These are phyloP conservation scores for Halophytophthora polymorphica DNA, from an alignment of 352 stramenopile genomes.

Conservation along the genomic window DNA sequence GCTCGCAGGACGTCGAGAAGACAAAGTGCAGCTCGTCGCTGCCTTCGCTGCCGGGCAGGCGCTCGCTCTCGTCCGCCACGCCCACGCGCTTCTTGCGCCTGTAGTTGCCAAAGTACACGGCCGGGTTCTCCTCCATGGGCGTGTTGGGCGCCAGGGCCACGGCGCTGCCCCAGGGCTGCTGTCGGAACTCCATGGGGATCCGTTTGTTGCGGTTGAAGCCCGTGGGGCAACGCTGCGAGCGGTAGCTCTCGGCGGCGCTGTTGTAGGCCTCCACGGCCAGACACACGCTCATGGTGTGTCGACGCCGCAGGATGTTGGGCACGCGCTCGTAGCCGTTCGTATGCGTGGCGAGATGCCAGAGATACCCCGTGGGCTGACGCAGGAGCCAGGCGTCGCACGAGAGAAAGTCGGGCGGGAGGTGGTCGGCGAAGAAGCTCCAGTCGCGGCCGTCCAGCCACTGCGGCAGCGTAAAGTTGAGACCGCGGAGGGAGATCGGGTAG, in stretches of 20 bases:
- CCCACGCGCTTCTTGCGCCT: conserved; percentile 31
- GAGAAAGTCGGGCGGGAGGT: conserved; percentile 63
- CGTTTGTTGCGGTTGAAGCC: conserved; percentile 74
- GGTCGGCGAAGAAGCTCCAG: conserved; percentile 67
- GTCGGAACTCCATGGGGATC: conserved; percentile 55
- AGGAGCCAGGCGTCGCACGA: conserved; percentile 76
- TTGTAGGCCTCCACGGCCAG: conserved; percentile 74
- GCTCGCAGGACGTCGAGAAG: conserved; percentile 62
- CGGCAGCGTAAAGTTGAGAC: conserved; percentile 68
- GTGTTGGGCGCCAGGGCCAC: conserved; percentile 35
- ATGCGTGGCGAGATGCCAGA: conserved; percentile 72
- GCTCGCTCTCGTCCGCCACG: conserved; percentile 2
- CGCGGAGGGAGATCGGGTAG: conserved; percentile 73
- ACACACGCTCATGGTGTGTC: conserved; percentile 72
- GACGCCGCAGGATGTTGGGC: conserved; percentile 72
- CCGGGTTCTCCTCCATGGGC: conserved; percentile 21
- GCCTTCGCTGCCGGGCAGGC: conserved; percentile 30
- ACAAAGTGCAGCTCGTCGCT: conserved; percentile 79
- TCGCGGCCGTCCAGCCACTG: conserved; percentile 74
- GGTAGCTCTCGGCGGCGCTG: conserved; percentile 51
- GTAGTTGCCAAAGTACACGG: conserved; percentile 49
- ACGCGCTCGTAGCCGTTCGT: conserved; percentile 78
- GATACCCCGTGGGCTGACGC: conserved; percentile 38
- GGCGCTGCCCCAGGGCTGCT: conserved; percentile 41
- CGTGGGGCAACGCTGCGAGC: conserved; percentile 41